Conservation (phyloP, 78 protist genomes). For the Pelomyxa schiedti region DNA sequence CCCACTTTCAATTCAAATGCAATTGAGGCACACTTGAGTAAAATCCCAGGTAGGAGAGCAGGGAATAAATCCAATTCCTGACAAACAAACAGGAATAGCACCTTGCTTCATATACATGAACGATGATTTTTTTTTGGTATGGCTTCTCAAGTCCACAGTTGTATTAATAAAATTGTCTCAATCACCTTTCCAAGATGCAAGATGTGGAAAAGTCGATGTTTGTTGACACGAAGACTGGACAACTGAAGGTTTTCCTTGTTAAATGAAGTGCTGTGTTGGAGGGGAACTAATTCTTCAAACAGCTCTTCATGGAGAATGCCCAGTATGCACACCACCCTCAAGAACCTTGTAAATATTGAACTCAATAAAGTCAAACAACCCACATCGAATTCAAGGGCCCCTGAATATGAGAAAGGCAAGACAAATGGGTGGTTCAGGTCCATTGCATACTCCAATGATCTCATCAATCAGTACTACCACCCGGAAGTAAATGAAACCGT, state of each 20-base stretch:
- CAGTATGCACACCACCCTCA: no score
- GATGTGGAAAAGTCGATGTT: no score
- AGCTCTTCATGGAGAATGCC: no score
- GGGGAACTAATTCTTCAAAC: no score
- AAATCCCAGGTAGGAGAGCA: no score
- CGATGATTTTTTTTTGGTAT: not conserved
- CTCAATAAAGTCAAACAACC: no score
- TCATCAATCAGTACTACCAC: not conserved
- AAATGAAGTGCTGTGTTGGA: not conserved
- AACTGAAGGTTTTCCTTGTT: no score
- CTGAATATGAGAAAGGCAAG: not conserved
- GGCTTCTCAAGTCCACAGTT: not conserved
- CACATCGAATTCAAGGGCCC: not conserved
- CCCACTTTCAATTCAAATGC: not conserved
- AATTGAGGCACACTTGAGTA: not conserved
- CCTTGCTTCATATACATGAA: not conserved
- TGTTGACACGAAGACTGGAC: no score
- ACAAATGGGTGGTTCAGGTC: not conserved
- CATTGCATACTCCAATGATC: not conserved
- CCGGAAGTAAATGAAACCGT: not conserved
- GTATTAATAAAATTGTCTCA: not conserved
- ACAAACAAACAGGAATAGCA: not conserved
- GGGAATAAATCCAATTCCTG: no score
- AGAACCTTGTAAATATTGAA: no score
- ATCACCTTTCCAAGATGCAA: not conserved